Base-by-base conservation (phyloP, 495 filamentous ascomycete genomes). In the Tuber melanosporum region DNA sequence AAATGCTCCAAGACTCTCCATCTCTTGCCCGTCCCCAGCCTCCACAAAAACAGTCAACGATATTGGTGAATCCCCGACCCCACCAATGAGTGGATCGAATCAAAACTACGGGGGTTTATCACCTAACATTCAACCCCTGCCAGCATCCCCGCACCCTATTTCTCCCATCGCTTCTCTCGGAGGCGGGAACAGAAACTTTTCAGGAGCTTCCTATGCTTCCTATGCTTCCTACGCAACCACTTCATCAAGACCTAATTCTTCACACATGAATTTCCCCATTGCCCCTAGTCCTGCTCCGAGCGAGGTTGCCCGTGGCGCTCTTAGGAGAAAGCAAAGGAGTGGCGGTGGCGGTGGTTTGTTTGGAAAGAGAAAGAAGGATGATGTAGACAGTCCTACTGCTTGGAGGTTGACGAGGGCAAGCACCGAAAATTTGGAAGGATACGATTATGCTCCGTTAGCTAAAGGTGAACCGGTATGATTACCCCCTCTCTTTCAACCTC, bases 401-500 rank as follows among this genome's bases (percentile, higher is more conserved):
- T 80, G 78, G 78, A 80, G 77, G n/a, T 32, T 80, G 71, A 44
- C 70, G 32, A 73, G 69, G 45, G 78, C 70, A 43, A 80, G 78
- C 22, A 80, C 46, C 7, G 78, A 80, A 47, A 47, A 74, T 49
- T 43, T 80, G 73, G 78, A 80, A 43, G 78, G 73, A 32, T 80
- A 80, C 66, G 73, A 80, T 76, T 80, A 73, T 73, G 78, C 71
- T 12, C 80, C 80, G 69, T 70, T 81, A 49, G 73, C 76, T 45
- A 78, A 62, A 52, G 80, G 79, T 52, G 80, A 78, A 46, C 71
- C 44, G 71, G 79, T 81, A 81, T 66, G 79, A 75, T 73, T 26
- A 62, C 47, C 19, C 26, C 12, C 46, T 74, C 39, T 73, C 45
- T 66, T 9, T 39, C 14, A 10, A 15, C 17, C 26, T 22, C 45